phyloP scores from a whole-genome alignment of 2,329 filamentous ascomycete genomes.

The Cytospora piceae region DNA sequence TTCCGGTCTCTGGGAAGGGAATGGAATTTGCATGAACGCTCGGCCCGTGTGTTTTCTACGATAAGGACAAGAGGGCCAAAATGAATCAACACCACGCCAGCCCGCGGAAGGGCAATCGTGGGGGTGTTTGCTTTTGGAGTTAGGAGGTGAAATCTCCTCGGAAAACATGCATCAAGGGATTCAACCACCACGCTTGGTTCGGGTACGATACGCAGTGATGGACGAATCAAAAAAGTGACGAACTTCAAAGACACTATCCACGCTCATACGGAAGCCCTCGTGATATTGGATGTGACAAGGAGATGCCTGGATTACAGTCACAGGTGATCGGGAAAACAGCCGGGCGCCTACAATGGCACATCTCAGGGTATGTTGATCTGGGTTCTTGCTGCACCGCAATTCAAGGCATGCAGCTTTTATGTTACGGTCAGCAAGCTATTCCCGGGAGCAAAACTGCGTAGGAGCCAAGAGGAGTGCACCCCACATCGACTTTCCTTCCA shows the following conservation, averaged over 20 bases:
- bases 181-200: constrained; percentile 32
- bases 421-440: not conserved
- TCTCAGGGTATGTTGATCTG: not conserved
- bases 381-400: not conserved
- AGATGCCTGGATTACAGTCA: constrained; percentile 1
- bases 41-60: constrained; percentile 28
- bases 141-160: constrained; percentile 40
- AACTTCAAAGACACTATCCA: constrained; percentile 20
- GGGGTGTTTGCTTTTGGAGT: constrained; percentile 40
- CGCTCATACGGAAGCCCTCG: not conserved
- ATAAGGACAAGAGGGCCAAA: constrained; percentile 35
- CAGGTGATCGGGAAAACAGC: not conserved
- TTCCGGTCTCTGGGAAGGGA: constrained; percentile 40
- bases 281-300: constrained; percentile 10
- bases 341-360: not conserved
- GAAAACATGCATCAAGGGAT: constrained; percentile 39
- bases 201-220: constrained; percentile 28
- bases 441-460: not conserved
- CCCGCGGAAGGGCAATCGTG: constrained; percentile 37
- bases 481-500: not conserved
- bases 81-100: constrained; percentile 35
- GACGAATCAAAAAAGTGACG: constrained; percentile 31
- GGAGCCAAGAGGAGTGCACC: not conserved
- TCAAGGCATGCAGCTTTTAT: not conserved
- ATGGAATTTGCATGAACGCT: constrained; percentile 31